These are phyloP conservation scores for Aspergillus latus DNA, from an alignment of 2,329 filamentous ascomycete species.

Conservation along the genomic window DNA sequence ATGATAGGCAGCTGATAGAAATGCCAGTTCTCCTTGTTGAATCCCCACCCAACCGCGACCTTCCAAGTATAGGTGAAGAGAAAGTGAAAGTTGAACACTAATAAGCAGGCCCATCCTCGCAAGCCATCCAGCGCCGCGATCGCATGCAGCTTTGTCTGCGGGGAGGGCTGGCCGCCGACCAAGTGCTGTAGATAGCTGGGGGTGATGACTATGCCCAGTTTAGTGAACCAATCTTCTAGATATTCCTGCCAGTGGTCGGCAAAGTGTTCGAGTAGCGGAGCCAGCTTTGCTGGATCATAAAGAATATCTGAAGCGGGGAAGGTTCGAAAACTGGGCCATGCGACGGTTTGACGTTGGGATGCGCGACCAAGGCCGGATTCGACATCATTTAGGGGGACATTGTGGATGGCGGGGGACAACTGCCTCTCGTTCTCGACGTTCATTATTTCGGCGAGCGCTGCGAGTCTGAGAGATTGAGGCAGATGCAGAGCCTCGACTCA, in stretches of 20 bases:
- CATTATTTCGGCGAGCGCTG: slow-evolving; percentile 12
- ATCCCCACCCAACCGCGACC: slow-evolving; percentile 42
- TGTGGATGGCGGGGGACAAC: slow-evolving; percentile 25
- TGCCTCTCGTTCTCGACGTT: slow-evolving; percentile 18
- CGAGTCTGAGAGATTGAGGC: not conserved
- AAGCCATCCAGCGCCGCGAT: slow-evolving; percentile 45
- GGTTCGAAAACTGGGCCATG: slow-evolving; percentile 11
- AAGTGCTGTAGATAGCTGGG: slow-evolving; percentile 40
- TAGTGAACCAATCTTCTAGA: slow-evolving; percentile 24
- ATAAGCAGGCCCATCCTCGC: slow-evolving; percentile 45
- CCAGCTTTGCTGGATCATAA: slow-evolving; percentile 17
- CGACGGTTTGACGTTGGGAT: slow-evolving; percentile 21
- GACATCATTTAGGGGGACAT: slow-evolving; percentile 32
- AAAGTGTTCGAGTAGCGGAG: slow-evolving; percentile 21
- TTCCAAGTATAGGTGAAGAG: slow-evolving; percentile 47
- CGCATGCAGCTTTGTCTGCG: slow-evolving; percentile 34
- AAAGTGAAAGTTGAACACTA: slow-evolving; percentile 50
- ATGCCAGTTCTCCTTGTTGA: slow-evolving; percentile 41
- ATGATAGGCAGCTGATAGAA: slow-evolving; percentile 44
- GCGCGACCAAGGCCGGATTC: slow-evolving; percentile 23
- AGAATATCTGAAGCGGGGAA: slow-evolving; percentile 19
- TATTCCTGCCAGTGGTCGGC: slow-evolving; percentile 28
- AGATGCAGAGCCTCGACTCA: slow-evolving; percentile 1
- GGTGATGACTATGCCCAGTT: slow-evolving; percentile 32
- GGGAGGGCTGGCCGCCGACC: slow-evolving; percentile 31